Evolutionary conservation across 495 filamentous ascomycete species (phyloP).

Genomic region (Entonaema liquescens): DNA sequence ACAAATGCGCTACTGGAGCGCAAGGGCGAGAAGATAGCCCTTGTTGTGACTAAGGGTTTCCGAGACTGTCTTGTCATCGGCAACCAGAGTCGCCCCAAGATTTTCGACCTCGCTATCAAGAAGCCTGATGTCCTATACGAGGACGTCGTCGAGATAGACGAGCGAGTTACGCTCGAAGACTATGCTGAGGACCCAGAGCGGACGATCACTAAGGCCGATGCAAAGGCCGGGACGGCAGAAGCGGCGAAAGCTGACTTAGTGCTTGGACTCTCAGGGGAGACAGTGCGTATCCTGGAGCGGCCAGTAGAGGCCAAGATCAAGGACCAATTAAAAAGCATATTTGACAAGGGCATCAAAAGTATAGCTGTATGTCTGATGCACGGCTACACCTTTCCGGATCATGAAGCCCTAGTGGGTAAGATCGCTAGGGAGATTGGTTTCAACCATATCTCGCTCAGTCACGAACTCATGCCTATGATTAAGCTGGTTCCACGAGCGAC

Average conservation of each 20-base stretch:
- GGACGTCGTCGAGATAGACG: conserved; percentile 78
- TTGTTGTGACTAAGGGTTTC: conserved; percentile 94
- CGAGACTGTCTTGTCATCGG: conserved; percentile 89
- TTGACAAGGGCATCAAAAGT: conserved; percentile 69
- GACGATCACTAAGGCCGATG: conserved; percentile 57
- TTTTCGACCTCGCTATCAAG: conserved; percentile 82
- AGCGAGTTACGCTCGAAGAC: conserved; percentile 87
- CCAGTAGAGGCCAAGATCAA: conserved; percentile 64
- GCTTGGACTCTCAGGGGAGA: conserved; percentile 72
- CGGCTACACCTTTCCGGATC: conserved; percentile 79
- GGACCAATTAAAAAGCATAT: conserved; percentile 64
- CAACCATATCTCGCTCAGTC: conserved; percentile 74
- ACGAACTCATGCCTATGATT: conserved; percentile 94
- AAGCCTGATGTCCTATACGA: conserved; percentile 84
- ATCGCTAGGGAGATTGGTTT: conserved; percentile 79
- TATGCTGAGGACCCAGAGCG: conserved; percentile 83
- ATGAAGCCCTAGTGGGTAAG: conserved; percentile 73
- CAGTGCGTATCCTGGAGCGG: conserved; percentile 70
- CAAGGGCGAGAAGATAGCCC: conserved; percentile 90
- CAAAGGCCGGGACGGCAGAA: conserved; percentile 56
- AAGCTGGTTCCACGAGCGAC: conserved; percentile 88
- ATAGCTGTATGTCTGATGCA: conserved; percentile 85
- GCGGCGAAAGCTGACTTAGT: conserved; percentile 64
- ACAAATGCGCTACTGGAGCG: conserved; percentile 90
- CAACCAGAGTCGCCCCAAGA: conserved; percentile 82